Base-by-base conservation (phyloP, 73 alveolate species). In the Diophrys appendiculata region DNA sequence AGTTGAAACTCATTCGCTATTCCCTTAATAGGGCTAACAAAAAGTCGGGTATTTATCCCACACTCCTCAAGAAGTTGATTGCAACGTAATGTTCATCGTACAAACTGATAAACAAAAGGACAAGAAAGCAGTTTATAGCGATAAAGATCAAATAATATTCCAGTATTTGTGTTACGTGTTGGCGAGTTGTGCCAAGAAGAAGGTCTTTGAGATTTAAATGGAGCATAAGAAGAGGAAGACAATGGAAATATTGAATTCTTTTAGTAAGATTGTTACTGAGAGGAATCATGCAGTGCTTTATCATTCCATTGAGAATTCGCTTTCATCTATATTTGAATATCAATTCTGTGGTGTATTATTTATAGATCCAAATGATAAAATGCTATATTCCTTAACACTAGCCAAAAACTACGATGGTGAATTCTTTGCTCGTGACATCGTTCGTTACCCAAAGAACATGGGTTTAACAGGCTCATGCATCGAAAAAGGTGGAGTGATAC, bases 381-480 rank as follows among this genome's bases (percentile, higher is more conserved):
- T 72, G 70, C 76, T 82, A 13, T 82, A 73, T 33, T 24, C 73
- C 11, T 34, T 82, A 8, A 28, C 79, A 23, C 25, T 3, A 1
- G 75, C 25, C 2, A 1, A 25, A 23, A 5, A 18, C 2, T 3
- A 28, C 24, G 23, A 18, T 67, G 75, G 75, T 3, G 25, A 67
- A 67, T 11, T 3, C 43, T 67, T 26, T 67, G 75, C 75, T 67
- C 18, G 54, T 67, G 77, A 82, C 52, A 82, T 69, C 1, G 80
- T 82, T 30, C 29, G 70, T 33, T 82, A 29, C 54, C 90, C 90
- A n/a, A 73, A 30, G 33, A 82, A 73, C 34, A 82, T 82, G 2
- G 90, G 90, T n/a, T 29, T 82, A 25, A 82, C 90, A 31, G 90
- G 90, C 22, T n/a, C 23, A 18, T 67, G 76, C 2, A 60, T 69